Conservation (phyloP, 352 stramenopile species). For the Blastocystis sp. region DNA sequence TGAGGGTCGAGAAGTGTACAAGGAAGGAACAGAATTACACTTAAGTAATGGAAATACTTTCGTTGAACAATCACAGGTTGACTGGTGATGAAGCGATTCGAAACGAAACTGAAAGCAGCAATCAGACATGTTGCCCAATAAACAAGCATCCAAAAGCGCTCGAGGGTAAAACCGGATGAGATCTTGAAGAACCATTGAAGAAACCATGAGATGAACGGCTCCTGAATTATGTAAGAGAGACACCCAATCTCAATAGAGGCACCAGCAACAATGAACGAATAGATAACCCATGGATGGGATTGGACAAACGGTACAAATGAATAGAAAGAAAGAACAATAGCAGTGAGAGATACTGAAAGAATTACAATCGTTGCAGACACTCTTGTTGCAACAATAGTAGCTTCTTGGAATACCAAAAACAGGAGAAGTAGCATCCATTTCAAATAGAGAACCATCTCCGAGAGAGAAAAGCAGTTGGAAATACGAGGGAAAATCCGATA, state of each 20-base stretch:
- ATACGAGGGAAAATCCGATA: not conserved
- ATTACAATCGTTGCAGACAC: not conserved
- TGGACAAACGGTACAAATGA: not conserved
- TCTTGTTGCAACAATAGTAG: not conserved
- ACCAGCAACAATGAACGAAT: constrained; percentile 15
- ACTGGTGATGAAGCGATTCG: not conserved
- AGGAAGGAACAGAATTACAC: constrained; percentile 29
- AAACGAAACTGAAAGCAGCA: not conserved
- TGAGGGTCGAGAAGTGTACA: not conserved
- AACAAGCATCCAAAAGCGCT: not conserved
- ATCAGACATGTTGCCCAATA: constrained; percentile 5
- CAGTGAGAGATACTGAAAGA: not conserved
- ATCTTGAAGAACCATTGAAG: not conserved
- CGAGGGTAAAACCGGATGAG: not conserved
- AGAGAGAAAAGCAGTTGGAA: not conserved
- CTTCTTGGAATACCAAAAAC: not conserved
- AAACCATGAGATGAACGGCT: constrained; percentile 12
- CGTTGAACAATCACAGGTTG: constrained; percentile 20
- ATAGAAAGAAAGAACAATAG: not conserved
- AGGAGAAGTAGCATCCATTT: constrained; percentile 32
- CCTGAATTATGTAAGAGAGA: not conserved
- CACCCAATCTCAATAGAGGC: not conserved
- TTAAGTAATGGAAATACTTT: constrained; percentile 38
- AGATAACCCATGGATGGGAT: not conserved
- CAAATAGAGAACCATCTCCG: not conserved